A percentile compares a stretch with the other conserved stretches of the same genome.
phyloP scores from a whole-genome alignment of 495 filamentous ascomycete species.

The Aspergillus panamensis region DNA sequence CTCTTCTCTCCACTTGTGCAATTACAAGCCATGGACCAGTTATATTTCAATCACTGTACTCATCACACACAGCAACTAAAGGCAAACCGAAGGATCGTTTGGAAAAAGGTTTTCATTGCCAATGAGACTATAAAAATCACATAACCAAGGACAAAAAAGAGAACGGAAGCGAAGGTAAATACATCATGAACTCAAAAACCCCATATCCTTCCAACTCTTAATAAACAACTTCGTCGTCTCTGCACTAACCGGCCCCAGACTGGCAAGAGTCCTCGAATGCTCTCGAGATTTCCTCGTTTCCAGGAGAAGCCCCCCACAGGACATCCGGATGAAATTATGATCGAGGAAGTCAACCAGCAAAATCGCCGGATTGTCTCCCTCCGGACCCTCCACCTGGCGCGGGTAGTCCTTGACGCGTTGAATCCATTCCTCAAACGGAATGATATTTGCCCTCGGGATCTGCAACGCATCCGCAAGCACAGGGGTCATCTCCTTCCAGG shows the following conservation, averaged over 20 bases:
- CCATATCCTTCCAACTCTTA: slow-evolving; percentile 34
- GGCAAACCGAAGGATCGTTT: no score
- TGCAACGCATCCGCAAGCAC: slow-evolving; percentile 40
- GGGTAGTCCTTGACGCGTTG: slow-evolving; percentile 34
- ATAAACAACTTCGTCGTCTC: slow-evolving; percentile 41
- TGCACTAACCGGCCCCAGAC: slow-evolving; percentile 36
- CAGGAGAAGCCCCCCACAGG: slow-evolving; percentile 50
- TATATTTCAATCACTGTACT: no score
- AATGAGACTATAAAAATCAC: no score
- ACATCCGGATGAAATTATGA: slow-evolving; percentile 47
- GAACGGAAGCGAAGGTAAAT: neutral
- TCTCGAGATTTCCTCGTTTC: slow-evolving; percentile 36
- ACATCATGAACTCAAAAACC: slow-evolving; percentile 1
- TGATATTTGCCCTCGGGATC: slow-evolving; percentile 32
- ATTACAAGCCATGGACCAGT: no score
- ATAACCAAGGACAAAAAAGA: neutral
- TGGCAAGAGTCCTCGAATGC: slow-evolving; percentile 40
- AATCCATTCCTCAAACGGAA: slow-evolving; percentile 49
- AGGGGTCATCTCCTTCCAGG: slow-evolving; percentile 41
- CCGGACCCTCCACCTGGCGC: neutral
- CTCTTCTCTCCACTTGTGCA: no score
- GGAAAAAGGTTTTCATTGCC: no score
- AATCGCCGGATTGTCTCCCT: slow-evolving; percentile 47
- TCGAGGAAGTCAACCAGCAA: slow-evolving; percentile 49
- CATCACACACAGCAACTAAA: no score